Evolutionary conservation across 1,139 yeast species (phyloP).

Genomic region (Pichiaceae sp.): DNA sequence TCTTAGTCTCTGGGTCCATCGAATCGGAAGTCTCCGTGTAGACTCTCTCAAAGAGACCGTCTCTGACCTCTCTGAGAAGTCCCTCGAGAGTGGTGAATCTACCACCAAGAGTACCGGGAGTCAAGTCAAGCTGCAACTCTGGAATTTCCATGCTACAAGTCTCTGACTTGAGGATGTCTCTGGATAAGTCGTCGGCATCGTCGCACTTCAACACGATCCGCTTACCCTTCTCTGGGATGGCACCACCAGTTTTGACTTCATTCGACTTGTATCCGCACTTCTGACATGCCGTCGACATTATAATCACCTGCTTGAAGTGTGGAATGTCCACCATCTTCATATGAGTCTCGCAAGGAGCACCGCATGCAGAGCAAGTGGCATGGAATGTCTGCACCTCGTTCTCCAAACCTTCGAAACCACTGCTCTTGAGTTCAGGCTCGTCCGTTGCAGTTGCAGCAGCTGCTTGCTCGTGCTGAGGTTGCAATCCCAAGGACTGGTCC

Average conservation of each 20-base stretch:
- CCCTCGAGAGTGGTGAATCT: conserved; percentile 97
- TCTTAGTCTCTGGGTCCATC: conserved; percentile 70
- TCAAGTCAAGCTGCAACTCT: conserved; percentile 81
- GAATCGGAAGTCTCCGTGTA: conserved; percentile 85
- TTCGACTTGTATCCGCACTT: conserved; percentile 94
- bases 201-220: conserved; percentile 67
- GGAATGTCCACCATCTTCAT: conserved; percentile 97
- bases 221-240: conserved; percentile 80
- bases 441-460: conserved; percentile 25
- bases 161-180: conserved; percentile 93
- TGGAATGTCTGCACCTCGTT: conserved; percentile 90
- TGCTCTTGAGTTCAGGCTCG: conserved; percentile 40
- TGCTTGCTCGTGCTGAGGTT: conserved; percentile 27
- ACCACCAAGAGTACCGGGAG: conserved; percentile 97
- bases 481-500: conserved; percentile 74
- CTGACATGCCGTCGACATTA: conserved; percentile 93
- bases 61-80: conserved; percentile 76
- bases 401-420: conserved; percentile 60
- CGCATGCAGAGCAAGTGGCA: conserved; percentile 91
- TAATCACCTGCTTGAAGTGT: conserved; percentile 93
- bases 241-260: conserved; percentile 98
- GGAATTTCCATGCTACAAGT: conserved; percentile 84
- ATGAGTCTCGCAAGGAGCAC: conserved; percentile 75
- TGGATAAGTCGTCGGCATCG: conserved; percentile 87
- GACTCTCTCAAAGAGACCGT: conserved; percentile 80